Evolutionary conservation across 2,329 filamentous ascomycete genomes (phyloP).

Genomic region (Venturia oleaginea): DNA sequence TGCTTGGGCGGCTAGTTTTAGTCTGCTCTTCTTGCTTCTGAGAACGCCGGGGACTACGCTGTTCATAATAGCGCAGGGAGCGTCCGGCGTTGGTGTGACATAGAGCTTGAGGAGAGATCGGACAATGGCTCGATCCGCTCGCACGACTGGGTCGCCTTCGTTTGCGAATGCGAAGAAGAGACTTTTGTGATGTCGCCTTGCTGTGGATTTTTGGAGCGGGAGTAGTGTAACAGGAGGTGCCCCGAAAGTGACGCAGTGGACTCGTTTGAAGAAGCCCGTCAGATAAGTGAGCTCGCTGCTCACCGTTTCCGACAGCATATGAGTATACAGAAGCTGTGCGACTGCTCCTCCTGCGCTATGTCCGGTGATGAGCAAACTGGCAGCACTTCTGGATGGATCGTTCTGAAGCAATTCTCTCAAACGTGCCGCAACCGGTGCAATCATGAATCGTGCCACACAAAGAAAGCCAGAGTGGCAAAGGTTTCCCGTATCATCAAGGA

Average conservation of each 20-base stretch:
- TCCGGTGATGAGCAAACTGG: slow-evolving; percentile 63
- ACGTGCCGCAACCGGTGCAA: slow-evolving; percentile 60
- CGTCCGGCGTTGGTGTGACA: slow-evolving; percentile 46
- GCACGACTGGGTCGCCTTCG: slow-evolving; percentile 71
- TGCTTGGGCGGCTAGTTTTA: slow-evolving; percentile 1
- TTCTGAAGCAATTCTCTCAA: slow-evolving; percentile 63
- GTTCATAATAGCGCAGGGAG: slow-evolving; percentile 8
- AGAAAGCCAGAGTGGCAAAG: slow-evolving; percentile 76
- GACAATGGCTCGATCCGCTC: slow-evolving; percentile 70
- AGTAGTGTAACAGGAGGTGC: slow-evolving; percentile 66
- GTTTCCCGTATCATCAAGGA: slow-evolving; percentile 70
- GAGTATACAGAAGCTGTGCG: slow-evolving; percentile 67
- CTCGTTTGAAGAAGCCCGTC: slow-evolving; percentile 60
- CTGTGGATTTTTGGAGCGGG: slow-evolving; percentile 52
- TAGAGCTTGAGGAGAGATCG: slow-evolving; percentile 64
- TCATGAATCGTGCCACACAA: slow-evolving; percentile 64
- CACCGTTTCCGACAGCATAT: slow-evolving; percentile 61
- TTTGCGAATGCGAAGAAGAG: slow-evolving; percentile 76
- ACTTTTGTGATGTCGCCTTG: slow-evolving; percentile 46
- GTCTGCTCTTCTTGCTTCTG: background rate
- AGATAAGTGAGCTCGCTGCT: slow-evolving; percentile 61
- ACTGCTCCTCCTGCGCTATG: slow-evolving; percentile 82
- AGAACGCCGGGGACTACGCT: slow-evolving; percentile 1
- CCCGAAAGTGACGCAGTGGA: slow-evolving; percentile 84
- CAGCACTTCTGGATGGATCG: slow-evolving; percentile 51